Evolutionary conservation across 148 eudicot species (phyloP), one percentile per base, ranked within the genome.

Genomic region (Pouteria glomerata): DNA sequence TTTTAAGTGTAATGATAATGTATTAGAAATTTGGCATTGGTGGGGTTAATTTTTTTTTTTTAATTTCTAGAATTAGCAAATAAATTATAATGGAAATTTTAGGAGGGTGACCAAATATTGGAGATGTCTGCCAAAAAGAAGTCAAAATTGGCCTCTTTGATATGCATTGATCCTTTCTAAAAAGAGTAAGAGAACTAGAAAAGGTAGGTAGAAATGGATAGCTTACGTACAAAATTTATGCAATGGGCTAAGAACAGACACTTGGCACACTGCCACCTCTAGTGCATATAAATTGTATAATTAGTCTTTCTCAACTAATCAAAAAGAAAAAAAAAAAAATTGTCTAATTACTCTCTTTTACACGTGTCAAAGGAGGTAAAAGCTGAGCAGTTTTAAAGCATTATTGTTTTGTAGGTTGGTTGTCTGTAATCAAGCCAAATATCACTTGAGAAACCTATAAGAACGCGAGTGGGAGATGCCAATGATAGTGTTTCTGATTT

Each of bases 361-460:
- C 13, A 2, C 1, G 19, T 26, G 27, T 30, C 51, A 41, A 42
- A 41, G 33, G 6, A 41, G 8, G 45, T 63, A 23, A 21, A 39
- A 37, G 67, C 33, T 15, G 1, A 37, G 52, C 47, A 62, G 3
- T 8, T 19, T 62, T 1, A 12, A 64, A 21, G 24, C 13, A 14
- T 41, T 12, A 19, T 64, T 15, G 26, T 35, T 62, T 41, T 64
- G 10, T 42, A 24, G 12, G 24, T 42, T 24, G 41, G 52, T 42
- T 41, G 30, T 3, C 6, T 41, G 19, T 12, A 63, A 37, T 63
- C 39, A 39, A 24, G 47, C 18, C 19, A 23, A 37, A 21, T 63
- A 63, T 34, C 48, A 63, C 67, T 41, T 63, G 18, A 35, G 19
- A 63, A 61, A 35, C 41, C 44, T 34, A 11, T 61, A n/a, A 61